phyloP scores from a whole-genome alignment of 108 stramenopile genomes.

The Nitzschia sp. region DNA sequence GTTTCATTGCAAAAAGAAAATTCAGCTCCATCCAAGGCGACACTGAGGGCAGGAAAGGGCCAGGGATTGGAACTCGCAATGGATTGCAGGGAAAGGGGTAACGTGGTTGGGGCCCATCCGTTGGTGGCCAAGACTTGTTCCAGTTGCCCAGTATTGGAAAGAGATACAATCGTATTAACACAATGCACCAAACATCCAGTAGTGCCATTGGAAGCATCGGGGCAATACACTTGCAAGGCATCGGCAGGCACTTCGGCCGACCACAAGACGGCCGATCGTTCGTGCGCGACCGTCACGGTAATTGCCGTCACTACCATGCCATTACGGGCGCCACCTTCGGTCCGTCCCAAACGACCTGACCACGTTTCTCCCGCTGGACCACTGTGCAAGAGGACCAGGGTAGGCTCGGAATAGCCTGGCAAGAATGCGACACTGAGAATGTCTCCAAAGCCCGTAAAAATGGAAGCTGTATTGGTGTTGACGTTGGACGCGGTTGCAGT shows the following conservation, averaged over 20 bases:
- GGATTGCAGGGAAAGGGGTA: slow-evolving; percentile 44
- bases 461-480: slow-evolving; percentile 8
- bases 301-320: slow-evolving; percentile 71
- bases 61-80: slow-evolving; percentile 56
- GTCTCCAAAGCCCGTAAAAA: slow-evolving; percentile 83
- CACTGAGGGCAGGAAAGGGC: slow-evolving; percentile 66
- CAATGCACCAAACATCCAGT: slow-evolving; percentile 64
- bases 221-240: slow-evolving; percentile 45
- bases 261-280: slow-evolving; percentile 81
- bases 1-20: slow-evolving; percentile 48
- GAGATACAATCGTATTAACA: slow-evolving; percentile 63
- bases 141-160: slow-evolving; percentile 65
- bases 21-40: slow-evolving; percentile 73
- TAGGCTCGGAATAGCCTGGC: slow-evolving; percentile 79
- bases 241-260: slow-evolving; percentile 75
- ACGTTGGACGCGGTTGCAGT: not conserved
- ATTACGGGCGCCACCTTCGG: slow-evolving; percentile 55
- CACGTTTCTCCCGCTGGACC: slow-evolving; percentile 57
- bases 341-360: slow-evolving; percentile 69
- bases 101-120: slow-evolving; percentile 72
- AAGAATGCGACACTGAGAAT: slow-evolving; percentile 61
- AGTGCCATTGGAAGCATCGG: slow-evolving; percentile 1
- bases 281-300: slow-evolving; percentile 68
- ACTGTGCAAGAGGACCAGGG: slow-evolving; percentile 72
- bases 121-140: slow-evolving; percentile 70